Conservation (phyloP, 2,329 filamentous ascomycete genomes). For the Aureobasidium sp. region DNA sequence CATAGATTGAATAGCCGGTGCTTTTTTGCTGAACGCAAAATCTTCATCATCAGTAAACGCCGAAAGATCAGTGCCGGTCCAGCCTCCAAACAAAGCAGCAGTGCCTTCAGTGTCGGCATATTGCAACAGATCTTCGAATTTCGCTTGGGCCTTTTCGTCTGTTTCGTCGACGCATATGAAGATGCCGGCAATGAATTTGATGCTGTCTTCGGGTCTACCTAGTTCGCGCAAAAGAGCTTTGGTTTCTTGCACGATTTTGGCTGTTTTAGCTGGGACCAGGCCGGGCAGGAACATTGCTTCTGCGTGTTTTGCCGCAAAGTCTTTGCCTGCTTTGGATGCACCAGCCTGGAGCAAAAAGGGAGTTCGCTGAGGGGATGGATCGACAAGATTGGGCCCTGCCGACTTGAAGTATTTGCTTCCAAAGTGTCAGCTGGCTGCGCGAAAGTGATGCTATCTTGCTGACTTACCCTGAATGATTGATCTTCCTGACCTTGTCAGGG, state of each 20-base stretch:
- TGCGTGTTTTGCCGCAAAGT: constrained; percentile 62
- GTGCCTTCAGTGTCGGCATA: constrained; percentile 61
- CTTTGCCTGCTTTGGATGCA: constrained; percentile 57
- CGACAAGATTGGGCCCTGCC: constrained; percentile 58
- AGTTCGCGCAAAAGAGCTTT: constrained; percentile 25
- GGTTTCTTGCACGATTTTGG: not conserved
- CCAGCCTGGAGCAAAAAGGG: constrained; percentile 65
- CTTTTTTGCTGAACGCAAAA: constrained; percentile 49
- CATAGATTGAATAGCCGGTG: constrained; percentile 52
- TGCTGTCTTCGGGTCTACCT: constrained; percentile 52
- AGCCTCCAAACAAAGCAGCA: constrained; percentile 65
- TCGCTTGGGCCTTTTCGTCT: constrained; percentile 58
- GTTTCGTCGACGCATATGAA: constrained; percentile 59
- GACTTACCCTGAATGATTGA: constrained; percentile 54
- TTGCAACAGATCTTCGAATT: constrained; percentile 54
- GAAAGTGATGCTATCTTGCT: too few relatives aligned
- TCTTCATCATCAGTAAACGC: constrained; percentile 58
- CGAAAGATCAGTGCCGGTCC: constrained; percentile 61
- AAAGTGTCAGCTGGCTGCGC: not conserved
- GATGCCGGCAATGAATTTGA: constrained; percentile 63
- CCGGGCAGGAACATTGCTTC: constrained; percentile 58
- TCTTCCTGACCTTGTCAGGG: constrained; percentile 52
- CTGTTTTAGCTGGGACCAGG: constrained; percentile 37
- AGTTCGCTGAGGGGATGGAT: constrained; percentile 61
- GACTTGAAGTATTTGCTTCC: constrained; percentile 52